These are phyloP conservation scores for Cnidoscolus chayamansa DNA, from an alignment of 441 rosid species.

Conservation along the genomic window DNA sequence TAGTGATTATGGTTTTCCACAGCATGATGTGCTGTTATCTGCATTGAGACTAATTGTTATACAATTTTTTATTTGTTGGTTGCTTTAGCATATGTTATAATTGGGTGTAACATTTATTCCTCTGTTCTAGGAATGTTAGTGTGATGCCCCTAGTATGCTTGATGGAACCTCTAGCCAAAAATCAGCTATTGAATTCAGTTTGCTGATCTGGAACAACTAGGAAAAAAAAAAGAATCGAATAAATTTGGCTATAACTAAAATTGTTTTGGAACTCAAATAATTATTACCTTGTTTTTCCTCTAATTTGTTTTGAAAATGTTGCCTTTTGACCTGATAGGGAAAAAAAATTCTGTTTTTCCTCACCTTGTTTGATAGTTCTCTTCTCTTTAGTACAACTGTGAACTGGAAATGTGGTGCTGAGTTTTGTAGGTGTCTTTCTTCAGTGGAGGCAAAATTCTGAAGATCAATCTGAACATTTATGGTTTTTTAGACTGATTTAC, in stretches of 20 bases:
- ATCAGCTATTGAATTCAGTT: neutral
- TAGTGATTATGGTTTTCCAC: conserved; percentile 1
- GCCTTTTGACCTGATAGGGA: neutral
- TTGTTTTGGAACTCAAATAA: too few relatives aligned
- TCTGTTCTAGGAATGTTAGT: neutral
- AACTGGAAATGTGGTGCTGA: neutral
- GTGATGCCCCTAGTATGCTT: neutral
- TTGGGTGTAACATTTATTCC: neutral
- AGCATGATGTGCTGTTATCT: neutral
- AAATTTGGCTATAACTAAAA: neutral
- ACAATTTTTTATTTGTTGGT: neutral
- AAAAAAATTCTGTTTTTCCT: neutral
- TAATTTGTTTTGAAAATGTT: neutral
- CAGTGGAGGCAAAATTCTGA: neutral
- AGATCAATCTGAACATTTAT: neutral
- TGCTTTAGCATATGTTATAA: neutral
- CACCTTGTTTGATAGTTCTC: neutral
- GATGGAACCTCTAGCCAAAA: neutral
- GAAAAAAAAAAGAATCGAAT: neutral
- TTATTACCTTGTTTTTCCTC: too few relatives aligned
- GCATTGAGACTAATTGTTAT: too few relatives aligned
- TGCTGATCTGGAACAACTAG: neutral
- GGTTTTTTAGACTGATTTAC: neutral
- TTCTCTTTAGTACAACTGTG: neutral
- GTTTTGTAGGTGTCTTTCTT: conserved; percentile 1